Base-by-base conservation (phyloP, 176 grass and related monocot species). In the Aegilops speltoides region DNA sequence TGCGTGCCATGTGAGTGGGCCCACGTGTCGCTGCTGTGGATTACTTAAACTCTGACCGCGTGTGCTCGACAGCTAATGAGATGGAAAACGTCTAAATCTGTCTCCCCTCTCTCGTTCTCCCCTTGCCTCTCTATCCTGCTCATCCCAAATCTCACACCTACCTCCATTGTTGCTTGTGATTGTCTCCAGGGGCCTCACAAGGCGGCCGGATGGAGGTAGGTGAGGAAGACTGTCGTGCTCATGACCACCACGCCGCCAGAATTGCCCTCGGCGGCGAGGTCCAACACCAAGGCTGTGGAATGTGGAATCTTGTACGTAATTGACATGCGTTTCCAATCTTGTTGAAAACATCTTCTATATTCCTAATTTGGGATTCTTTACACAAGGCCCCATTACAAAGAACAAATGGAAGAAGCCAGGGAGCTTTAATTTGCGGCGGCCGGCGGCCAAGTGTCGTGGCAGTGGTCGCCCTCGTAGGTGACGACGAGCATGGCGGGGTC, bases 381-480 rank as follows among this genome's bases (percentile, higher is more conserved):
- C 82, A 82, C 28, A 64, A 65, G 12, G 43, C 41, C 65, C 14
- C 23, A 26, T n/a, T 24, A 33, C 28, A 57, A 74, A 25, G 68
- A 89, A 85, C 76, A 66, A 74, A 74, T 75, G 16, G 2, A 79
- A 65, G 12, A 25, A 77, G 9, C n/a, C 72, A 1, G 13, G n/a
- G 13, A n/a, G 23, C 38, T 60, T 26, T 11, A 46, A 17, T 43
- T 40, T 23, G 11, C 43, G 15, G 14, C 74, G 29, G 3, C 37
- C 9, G 19, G 5, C 36, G 25, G 2, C 8, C 73, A 8, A 15
- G 85, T 37, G 64, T 86, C 60, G 74, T 98, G 96, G 50, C 86
- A 65, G 82, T 98, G 96, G 17, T 94, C 93, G 26, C 82, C 91
- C 28, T 98, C 93, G 68, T 98, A 98, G 36, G 93, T 95, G 63